These are phyloP conservation scores for Wakefieldia striispora DNA, from an alignment of 768 basidiomycete species.

Conservation along the genomic window DNA sequence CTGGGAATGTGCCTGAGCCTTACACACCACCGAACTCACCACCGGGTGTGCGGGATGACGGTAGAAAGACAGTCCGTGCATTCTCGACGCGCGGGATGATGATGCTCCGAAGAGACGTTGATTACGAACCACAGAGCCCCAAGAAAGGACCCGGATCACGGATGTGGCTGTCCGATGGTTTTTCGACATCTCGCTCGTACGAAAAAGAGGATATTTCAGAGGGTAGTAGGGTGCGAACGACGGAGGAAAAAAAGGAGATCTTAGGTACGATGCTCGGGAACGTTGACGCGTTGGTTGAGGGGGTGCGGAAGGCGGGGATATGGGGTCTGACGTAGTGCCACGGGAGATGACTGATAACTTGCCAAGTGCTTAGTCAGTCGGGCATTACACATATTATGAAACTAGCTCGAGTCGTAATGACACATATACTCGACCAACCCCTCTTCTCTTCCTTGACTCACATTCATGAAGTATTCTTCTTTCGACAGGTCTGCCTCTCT, in stretches of 20 bases:
- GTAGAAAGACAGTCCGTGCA: constrained; percentile 21
- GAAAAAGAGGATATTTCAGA: constrained; percentile 10
- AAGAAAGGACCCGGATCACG: constrained; percentile 44
- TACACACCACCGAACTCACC: constrained; percentile 26
- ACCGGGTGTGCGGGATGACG: constrained; percentile 25
- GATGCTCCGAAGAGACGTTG: constrained; percentile 70
- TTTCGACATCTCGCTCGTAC: constrained; percentile 8
- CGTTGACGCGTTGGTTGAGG: constrained; percentile 87
- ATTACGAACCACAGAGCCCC: constrained; percentile 72
- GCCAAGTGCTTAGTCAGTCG: constrained; percentile 20
- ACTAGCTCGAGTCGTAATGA: neutral
- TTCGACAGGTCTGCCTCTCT: constrained; percentile 36
- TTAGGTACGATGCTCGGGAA: constrained; percentile 84
- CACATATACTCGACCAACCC: constrained; percentile 1
- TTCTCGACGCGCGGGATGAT: constrained; percentile 46
- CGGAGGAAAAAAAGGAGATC: constrained; percentile 80
- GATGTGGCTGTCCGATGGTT: constrained; percentile 30
- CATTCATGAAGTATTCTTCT: constrained; percentile 5
- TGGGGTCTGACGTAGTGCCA: constrained; percentile 65
- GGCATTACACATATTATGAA: constrained; percentile 1
- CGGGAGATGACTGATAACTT: neutral
- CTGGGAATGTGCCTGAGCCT: constrained; percentile 15
- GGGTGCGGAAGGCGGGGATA: constrained; percentile 81
- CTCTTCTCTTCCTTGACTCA: neutral
- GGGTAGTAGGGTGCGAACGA: constrained; percentile 44